phyloP scores from a whole-genome alignment of 768 basidiomycete genomes.

The Suillus sp. region DNA sequence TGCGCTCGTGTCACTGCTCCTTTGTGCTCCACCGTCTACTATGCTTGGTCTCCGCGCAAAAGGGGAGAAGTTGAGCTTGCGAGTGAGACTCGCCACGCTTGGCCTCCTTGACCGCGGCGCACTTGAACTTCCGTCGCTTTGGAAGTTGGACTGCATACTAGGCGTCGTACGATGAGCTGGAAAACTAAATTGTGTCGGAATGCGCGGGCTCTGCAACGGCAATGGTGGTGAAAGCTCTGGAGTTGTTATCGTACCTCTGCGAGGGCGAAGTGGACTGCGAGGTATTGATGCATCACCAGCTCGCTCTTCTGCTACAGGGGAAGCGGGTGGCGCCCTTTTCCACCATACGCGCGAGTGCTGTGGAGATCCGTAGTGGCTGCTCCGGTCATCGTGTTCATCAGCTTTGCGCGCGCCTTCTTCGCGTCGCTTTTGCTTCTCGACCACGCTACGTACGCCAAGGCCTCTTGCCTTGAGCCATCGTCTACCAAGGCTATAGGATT shows the following conservation, averaged over 20 bases:
- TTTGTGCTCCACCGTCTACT: conserved; percentile 19
- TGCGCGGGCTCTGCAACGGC: conserved; percentile 21
- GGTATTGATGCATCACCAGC: conserved; percentile 6
- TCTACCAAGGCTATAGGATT: conserved; percentile 21
- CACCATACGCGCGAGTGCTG: conserved; percentile 33
- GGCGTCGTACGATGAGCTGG: conserved; percentile 24
- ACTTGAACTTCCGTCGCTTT: conserved; percentile 16
- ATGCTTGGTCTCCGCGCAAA: conserved; percentile 30
- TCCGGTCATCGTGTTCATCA: conserved; percentile 4
- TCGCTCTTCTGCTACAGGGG: conserved; percentile 18
- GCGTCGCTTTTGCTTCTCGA: conserved; percentile 21
- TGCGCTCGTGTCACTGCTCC: conserved; percentile 13
- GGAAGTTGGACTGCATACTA: conserved; percentile 23
- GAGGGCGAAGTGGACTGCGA: conserved; percentile 14
- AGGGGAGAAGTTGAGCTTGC: conserved; percentile 34
- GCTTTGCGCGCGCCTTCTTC: conserved; percentile 18
- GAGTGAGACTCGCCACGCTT: conserved; percentile 34
- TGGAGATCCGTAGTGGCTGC: conserved; percentile 14
- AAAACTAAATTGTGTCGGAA: conserved; percentile 8
- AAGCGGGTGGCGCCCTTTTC: conserved; percentile 26
- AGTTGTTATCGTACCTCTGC: conserved; percentile 16
- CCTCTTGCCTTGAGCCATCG: conserved; percentile 35
- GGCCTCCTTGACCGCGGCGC: conserved; percentile 21
- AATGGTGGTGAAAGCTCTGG: conserved; percentile 21
- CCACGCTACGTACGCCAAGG: conserved; percentile 28